A percentile compares a stretch with the other conserved stretches of the same genome.
Conservation (phyloP, 495 filamentous ascomycete genomes). For the Tuber microsphaerosporum region DNA sequence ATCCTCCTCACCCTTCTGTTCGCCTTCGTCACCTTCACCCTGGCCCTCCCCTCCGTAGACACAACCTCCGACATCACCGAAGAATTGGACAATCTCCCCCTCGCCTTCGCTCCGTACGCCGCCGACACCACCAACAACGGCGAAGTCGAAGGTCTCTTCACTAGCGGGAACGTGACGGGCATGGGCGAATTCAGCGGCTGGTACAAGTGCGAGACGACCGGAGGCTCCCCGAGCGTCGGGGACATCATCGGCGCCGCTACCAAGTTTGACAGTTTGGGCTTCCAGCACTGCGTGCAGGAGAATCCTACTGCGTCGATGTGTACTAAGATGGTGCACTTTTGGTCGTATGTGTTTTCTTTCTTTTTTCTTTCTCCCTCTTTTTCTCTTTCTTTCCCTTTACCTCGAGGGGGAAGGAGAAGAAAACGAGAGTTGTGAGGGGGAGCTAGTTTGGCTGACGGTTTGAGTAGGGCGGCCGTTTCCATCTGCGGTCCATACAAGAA, state of each 20-base stretch:
- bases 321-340: background rate
- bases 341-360: background rate
- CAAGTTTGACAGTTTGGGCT: background rate
- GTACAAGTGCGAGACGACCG: background rate
- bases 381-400: background rate
- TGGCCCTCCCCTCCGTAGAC: background rate
- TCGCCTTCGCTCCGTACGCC: background rate
- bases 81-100: background rate
- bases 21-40: background rate
- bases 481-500: background rate
- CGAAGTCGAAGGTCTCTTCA: background rate
- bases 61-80: background rate
- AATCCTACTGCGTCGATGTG: background rate
- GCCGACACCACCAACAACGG: background rate
- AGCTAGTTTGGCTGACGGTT: background rate
- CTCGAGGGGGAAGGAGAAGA: background rate
- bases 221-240: background rate
- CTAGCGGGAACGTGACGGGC: background rate
- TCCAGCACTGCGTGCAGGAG: background rate
- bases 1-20: background rate
- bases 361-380: background rate
- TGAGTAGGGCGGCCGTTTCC: background rate
- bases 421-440: background rate
- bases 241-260: background rate
- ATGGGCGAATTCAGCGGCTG: background rate